Evolutionary conservation across 2,329 filamentous ascomycete species (phyloP).

Genomic region (Dothistroma pini): DNA sequence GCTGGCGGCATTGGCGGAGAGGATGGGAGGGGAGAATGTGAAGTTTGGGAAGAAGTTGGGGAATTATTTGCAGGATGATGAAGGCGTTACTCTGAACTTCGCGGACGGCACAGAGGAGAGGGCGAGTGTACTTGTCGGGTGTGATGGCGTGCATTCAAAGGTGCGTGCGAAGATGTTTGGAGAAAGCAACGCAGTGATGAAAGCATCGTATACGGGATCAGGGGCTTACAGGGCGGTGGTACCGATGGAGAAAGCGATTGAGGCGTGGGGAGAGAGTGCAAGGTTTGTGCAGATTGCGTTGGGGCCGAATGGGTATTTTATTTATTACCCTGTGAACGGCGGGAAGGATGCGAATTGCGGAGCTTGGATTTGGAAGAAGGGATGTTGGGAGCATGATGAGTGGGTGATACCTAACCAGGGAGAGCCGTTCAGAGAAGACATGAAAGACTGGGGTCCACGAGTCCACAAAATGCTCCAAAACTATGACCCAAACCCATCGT

Average conservation of each 20-base stretch:
- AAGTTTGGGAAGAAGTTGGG: slow-evolving; percentile 21
- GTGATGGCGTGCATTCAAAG: slow-evolving; percentile 61
- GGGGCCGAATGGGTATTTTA: slow-evolving; percentile 54
- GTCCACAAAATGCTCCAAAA: slow-evolving; percentile 38
- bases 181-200: slow-evolving; percentile 41
- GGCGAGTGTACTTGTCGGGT: slow-evolving; percentile 54
- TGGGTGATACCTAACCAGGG: slow-evolving; percentile 42
- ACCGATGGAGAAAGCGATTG: slow-evolving; percentile 53
- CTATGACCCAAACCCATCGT: slow-evolving; percentile 41
- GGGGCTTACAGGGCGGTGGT: slow-evolving; percentile 61
- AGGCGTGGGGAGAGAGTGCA: slow-evolving; percentile 27
- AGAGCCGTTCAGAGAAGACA: slow-evolving; percentile 42
- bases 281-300: slow-evolving; percentile 30
- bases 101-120: slow-evolving; percentile 43
- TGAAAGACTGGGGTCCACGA: slow-evolving; percentile 41
- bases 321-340: slow-evolving; percentile 61
- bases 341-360: slow-evolving; percentile 57
- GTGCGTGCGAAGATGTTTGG: slow-evolving; percentile 54
- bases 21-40: slow-evolving; percentile 28
- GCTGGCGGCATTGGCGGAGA: slow-evolving; percentile 42
- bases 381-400: slow-evolving; percentile 37
- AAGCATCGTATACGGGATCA: slow-evolving; percentile 53
- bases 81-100: slow-evolving; percentile 37
- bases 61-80: slow-evolving; percentile 9
- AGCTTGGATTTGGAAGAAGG: slow-evolving; percentile 39